Evolutionary conservation across 1,284 basidiomycete genomes (phyloP), one percentile per base, ranked within the genome.

Genomic region (Sanguinoderma infundibulare): DNA sequence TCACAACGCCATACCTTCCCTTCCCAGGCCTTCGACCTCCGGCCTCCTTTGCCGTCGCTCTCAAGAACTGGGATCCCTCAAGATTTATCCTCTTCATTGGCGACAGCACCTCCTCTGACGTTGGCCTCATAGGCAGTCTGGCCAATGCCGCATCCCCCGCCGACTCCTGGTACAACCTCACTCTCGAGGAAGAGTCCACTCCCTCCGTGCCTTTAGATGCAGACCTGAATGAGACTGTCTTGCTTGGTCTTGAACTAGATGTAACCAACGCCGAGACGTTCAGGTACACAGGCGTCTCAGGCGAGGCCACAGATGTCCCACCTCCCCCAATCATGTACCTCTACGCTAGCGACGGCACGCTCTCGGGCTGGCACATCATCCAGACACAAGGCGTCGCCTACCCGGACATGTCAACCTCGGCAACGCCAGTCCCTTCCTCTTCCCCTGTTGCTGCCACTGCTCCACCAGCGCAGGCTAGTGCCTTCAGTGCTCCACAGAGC

Each of bases 281-380:
- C 66, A 75, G 60, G 9, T 74, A 78, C 57, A 79, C 77, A 7
- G 76, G 73, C 2, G 71, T 78, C 14, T 80, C 80, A 0, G 84
- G 84, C 1, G 84, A 85, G 61, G 79, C 72, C 62, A 73, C 70
- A 35, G 75, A 79, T 20, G 67, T 84, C 5, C 83, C 87, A 6
- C 78, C 84, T n/a, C 81, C 83, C 9, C 93, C 93, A 0, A 80
- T 94, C 55, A 77, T 94, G 71, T 91, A 87, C 70, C 85, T 87
- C 5, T 95, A 93, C 72, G 83, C 91, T 4, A 92, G 87, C 61
- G 93, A 95, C 69, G 93, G 93, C 20, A 91, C 92, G 0, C 60
- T 95, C 36, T 82, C 89, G 39, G 92, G 82, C 2, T 95, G 94
- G 89, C 81, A 87, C 69, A 72, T 92, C 36, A 84, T 92, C 51